Evolutionary conservation across 116 monocot genomes (phyloP).

Genomic region (Cymodocea nodosa): DNA sequence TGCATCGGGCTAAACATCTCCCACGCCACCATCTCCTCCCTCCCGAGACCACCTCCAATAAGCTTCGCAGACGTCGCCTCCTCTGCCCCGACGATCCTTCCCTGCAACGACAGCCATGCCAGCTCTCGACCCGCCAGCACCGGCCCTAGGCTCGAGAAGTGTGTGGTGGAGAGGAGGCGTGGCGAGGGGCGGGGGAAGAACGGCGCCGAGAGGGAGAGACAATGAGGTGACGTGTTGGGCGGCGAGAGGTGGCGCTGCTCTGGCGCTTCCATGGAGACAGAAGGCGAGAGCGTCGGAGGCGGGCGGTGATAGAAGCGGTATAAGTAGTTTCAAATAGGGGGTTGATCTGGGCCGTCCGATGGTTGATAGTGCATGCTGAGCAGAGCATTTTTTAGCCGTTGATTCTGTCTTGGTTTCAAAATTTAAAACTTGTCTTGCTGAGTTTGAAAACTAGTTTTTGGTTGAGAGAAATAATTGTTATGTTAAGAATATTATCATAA

Average conservation of each 20-base stretch:
- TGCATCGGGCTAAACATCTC: slow-evolving; percentile 74
- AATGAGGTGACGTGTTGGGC: not conserved
- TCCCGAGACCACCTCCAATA: slow-evolving; percentile 25
- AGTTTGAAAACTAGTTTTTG: no score
- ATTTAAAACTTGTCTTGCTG: no score
- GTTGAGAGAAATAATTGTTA: no score
- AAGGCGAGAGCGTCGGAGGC: not conserved
- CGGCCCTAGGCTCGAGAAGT: slow-evolving; percentile 8
- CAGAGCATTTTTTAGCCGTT: no score
- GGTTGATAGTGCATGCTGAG: no score
- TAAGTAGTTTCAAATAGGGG: slow-evolving; percentile 1
- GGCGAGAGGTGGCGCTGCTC: not conserved
- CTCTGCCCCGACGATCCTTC: slow-evolving; percentile 35
- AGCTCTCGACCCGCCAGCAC: slow-evolving; percentile 17
- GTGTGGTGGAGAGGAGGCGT: slow-evolving; percentile 5
- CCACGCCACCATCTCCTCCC: slow-evolving; percentile 50
- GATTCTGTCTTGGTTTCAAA: no score
- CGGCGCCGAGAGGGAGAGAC: no score
- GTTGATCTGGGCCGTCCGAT: no score
- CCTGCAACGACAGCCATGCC: slow-evolving; percentile 58
- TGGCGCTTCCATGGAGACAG: slow-evolving; percentile 2
- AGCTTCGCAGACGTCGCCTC: slow-evolving; percentile 40
- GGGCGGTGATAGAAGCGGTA: not conserved
- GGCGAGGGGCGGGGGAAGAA: not conserved
- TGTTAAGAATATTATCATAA: no score